Evolutionary conservation across 2,329 filamentous ascomycete genomes (phyloP), one percentile per base, ranked within the genome.

Genomic region (Thelonectria blattea): DNA sequence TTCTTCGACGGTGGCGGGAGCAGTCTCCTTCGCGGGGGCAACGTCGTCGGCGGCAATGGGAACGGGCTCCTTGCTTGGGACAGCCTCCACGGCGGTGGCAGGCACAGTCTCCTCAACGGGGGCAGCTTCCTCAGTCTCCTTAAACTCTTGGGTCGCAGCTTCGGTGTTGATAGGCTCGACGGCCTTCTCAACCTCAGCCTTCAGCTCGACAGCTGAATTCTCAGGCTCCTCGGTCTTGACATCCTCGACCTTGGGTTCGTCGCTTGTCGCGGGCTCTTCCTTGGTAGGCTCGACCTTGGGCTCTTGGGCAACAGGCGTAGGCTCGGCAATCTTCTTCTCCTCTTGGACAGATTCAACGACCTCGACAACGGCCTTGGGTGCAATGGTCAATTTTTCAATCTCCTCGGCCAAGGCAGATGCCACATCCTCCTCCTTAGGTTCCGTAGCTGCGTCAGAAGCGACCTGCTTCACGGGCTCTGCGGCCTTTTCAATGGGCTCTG

Each of bases 331-430:
- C 27, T 69, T 60, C n/a, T 61, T 37, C 30, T 62, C 41, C 6
- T 52, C 45, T 14, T 56, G 24, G 11, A 39, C 55, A 15, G 63
- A 17, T 15, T 69, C 61, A 5, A 50, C 54, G 8, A 43, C 62
- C 48, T 72, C 62, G n/a, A 65, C 47, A 24, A 53, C 50, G 41
- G 57, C 60, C 18, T 66, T 59, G 15, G 60, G 55, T 34, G 60
- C 50, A 10, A 57, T 52, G 18, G 58, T 59, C 30, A 63, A 60
- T 4, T 63, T 39, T 9, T 49, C 58, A 34, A 56, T 47, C 15
- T 69, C 63, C 17, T 61, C 58, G 6, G 22, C 48, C 12, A 56
- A 27, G 30, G 37, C 18, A 11, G 48, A 48, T 43, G 65, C 48
- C 8, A 47, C 51, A 3, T 49, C 63, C 37, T 66, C 63, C 2